Evolutionary conservation across 163 green algal species (phyloP).

Genomic region (Scenedesmus sp.): DNA sequence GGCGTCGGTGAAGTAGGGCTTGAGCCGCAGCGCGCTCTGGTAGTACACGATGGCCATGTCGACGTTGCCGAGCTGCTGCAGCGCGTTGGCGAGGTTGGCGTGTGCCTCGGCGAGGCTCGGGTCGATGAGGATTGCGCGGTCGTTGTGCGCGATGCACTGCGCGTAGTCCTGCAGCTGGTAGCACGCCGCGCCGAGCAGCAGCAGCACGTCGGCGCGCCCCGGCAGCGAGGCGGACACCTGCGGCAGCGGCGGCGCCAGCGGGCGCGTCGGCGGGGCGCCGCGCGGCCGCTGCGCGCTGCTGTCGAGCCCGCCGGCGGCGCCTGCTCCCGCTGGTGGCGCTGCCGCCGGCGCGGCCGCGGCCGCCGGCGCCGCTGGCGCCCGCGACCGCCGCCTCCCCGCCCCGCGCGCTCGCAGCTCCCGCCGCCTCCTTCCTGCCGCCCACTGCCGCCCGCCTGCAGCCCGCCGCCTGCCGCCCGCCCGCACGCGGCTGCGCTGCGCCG

Average conservation of each 20-base stretch:
- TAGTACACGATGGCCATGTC: constrained; percentile 87
- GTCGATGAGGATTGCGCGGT: constrained; percentile 75
- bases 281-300: not conserved
- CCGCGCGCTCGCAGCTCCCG: not conserved
- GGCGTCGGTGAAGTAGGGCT: constrained; percentile 78
- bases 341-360: too few relatives aligned
- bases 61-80: constrained; percentile 78
- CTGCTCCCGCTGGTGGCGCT: not conserved
- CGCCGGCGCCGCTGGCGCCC: too few relatives aligned
- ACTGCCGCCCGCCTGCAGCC: not conserved
- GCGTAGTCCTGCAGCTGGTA: constrained; percentile 80
- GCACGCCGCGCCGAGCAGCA: constrained; percentile 79
- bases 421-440: too few relatives aligned
- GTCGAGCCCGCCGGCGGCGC: not conserved
- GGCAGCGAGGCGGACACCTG: constrained; percentile 31
- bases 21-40: constrained; percentile 74
- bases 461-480: too few relatives aligned
- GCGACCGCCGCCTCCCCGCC: too few relatives aligned
- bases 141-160: constrained; percentile 70
- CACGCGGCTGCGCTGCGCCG: too few relatives aligned
- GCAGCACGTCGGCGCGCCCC: constrained; percentile 64
- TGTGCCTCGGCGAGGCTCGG: constrained; percentile 80
- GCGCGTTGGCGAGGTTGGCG: constrained; percentile 84
- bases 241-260: not conserved
- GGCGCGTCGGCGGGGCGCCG: not conserved